Evolutionary conservation across 1,284 basidiomycete genomes (phyloP), one percentile per base, ranked within the genome.

Genomic region (Marasmius tenuissimus): DNA sequence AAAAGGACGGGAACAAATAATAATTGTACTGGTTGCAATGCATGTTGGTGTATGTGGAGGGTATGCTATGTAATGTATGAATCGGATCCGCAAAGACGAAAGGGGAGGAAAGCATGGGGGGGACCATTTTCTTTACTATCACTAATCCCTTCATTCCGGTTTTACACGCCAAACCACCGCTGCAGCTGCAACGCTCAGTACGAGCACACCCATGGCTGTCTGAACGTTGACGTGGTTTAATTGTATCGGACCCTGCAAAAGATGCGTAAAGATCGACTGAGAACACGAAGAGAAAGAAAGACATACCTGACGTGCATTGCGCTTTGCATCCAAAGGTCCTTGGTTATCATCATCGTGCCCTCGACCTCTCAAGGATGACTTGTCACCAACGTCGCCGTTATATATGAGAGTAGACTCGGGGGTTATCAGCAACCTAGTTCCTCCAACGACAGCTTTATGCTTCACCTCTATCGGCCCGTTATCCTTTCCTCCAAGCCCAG

Each of bases 91-190:
- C 27, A 27, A 4, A 27, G 27, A 27, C 27, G 27, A 27, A 27
- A 27, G 27, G 27, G 27, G 27, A 27, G 27, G 27, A 27, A 27
- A 27, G 27, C 27, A 27, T 27, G 4, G 27, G 27, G 4, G 27
- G 27, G 27, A 2, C 27, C 2, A 27, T 27, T 27, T 27, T 27
- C 27, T 27, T 27, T 4, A 27, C 27, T 4, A 39, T 16, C 33
- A 53, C 45, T 20, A 45, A 48, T 35, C 42, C 48, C 6, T 50
- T 51, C 18, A 76, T 58, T 80, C 79, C 33, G 79, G 75, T 69
- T 84, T 85, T n/a, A 87, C 84, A 61, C 85, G 79, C 85, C 85
- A 89, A 68, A 87, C 73, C 48, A 89, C 87, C 3, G 86, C 87
- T n/a, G 82, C 87, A 3, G 86, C 85, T 8, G 85, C 86, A 4